These are phyloP conservation scores for Colletotrichum orchidophilum DNA, from an alignment of 2,329 filamentous ascomycete species.

Conservation along the genomic window DNA sequence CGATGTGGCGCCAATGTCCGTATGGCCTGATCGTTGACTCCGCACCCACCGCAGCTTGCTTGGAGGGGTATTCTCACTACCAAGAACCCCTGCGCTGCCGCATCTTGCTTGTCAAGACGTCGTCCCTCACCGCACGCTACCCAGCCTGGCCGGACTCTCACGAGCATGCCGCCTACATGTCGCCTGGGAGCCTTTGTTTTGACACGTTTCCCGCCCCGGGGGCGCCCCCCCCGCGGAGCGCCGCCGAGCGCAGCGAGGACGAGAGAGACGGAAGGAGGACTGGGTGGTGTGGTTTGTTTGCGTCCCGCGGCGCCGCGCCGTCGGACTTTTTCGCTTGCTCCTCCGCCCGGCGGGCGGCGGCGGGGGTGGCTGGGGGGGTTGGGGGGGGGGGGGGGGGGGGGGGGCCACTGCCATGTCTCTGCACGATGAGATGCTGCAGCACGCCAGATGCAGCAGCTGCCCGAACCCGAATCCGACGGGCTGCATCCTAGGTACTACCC, in stretches of 20 bases:
- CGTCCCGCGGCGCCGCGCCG: no score
- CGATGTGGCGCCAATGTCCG: not conserved
- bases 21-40: not conserved
- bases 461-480: constrained; percentile 13
- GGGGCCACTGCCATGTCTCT: not conserved
- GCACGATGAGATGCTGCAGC: constrained; percentile 16
- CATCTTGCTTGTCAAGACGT: not conserved
- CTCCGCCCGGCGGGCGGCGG: no score
- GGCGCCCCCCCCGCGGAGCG: no score
- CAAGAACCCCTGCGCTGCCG: not conserved
- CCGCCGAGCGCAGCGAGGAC: no score
- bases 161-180: no score
- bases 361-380: no score
- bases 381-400: no score
- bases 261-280: no score
- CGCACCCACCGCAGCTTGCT: not conserved
- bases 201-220: no score
- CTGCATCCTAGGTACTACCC: not conserved
- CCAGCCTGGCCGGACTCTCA: no score
- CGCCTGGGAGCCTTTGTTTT: not conserved
- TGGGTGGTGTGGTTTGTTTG: no score
- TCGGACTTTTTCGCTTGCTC: not conserved
- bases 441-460: constrained; percentile 12
- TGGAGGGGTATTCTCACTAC: not conserved
- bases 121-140: no score